Base-by-base conservation (phyloP, 73 alveolate species). In the Paraurostyla sp. region DNA sequence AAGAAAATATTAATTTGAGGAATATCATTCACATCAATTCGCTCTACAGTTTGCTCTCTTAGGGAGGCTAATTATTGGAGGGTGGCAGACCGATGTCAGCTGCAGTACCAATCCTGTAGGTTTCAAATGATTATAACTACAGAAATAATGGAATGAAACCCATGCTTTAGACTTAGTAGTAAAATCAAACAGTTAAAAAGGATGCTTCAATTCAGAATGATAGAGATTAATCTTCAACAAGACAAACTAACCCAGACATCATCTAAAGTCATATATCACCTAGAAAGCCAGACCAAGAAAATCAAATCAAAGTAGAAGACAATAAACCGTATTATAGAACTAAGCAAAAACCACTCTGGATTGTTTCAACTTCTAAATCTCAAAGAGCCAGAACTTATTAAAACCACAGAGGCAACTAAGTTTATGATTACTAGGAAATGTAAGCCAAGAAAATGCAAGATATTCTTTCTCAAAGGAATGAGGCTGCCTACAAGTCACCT, bases 151-250 rank as follows among this genome's bases (percentile, higher is more conserved):
- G 35, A 22, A 38, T 22, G 58, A 25, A 18, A 40, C 41, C 46
- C 9, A 15, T 65, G 36, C 40, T 38, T 15, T 2, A 23, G 0
- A 38, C 82, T 36, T 22, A 65, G 13, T 9, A 65, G n/a, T n/a
- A n/a, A n/a, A n/a, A n/a, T n/a, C n/a, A n/a, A 3, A 65, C 82
- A 1, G 23, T 60, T 6, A 65, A 65, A 22, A 65, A 65, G 36
- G 82, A 65, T 40, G 82, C 82, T 38, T 65, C 82, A 3, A 65
- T 65, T 22, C 25, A 65, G 25, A 65, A 65, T 65, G 82, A 65
- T 65, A 38, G 41, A 2, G 40, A 65, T n/a, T n/a, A 38, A 35
- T 18, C 13, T 65, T 38, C 4, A 65, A 16, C 13, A 65, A 56
- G 1, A 15, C 35, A 38, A 30, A 65, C 13, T 25, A 38, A 54